Evolutionary conservation across 2,329 filamentous ascomycete species (phyloP).

Genomic region (Tolypocladium nubicola): DNA sequence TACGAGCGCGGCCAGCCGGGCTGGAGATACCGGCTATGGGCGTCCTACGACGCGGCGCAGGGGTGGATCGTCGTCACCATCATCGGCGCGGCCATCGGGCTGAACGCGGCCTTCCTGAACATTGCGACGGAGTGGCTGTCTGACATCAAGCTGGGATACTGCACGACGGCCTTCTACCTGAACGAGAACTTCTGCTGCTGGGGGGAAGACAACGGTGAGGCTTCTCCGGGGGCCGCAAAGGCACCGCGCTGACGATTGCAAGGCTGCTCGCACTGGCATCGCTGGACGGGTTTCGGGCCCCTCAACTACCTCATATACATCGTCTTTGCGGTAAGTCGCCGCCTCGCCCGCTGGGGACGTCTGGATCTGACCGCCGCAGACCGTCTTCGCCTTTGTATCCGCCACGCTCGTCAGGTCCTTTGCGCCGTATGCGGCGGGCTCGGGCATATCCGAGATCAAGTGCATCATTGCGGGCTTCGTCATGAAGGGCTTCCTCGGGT

Average conservation of each 20-base stretch:
- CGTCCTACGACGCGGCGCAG: constrained; percentile 91
- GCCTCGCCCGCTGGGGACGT: no score
- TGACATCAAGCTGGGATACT: constrained; percentile 93
- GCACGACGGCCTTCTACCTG: constrained; percentile 88
- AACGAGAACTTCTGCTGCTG: constrained; percentile 98
- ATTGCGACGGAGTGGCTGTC: constrained; percentile 96
- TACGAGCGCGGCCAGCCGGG: constrained; percentile 59
- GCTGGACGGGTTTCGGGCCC: constrained; percentile 69
- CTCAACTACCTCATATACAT: constrained; percentile 86
- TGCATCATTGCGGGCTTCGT: constrained; percentile 98
- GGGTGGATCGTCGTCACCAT: constrained; percentile 96
- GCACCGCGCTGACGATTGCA: constrained; percentile 10
- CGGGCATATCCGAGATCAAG: constrained; percentile 97
- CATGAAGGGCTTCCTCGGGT: constrained; percentile 95
- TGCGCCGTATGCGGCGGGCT: constrained; percentile 91
- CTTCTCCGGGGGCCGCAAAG: background rate
- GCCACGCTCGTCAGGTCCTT: constrained; percentile 82
- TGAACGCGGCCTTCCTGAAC: constrained; percentile 88
- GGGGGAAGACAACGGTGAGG: constrained; percentile 76
- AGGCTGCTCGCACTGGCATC: constrained; percentile 82
- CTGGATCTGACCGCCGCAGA: constrained; percentile 28
- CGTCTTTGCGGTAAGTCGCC: constrained; percentile 57
- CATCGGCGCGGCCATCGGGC: constrained; percentile 81
- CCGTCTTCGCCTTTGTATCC: constrained; percentile 70
- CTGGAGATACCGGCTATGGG: constrained; percentile 72